These are phyloP conservation scores for Hondaea fermentalgiana DNA, from an alignment of 108 stramenopile genomes.

Conservation along the genomic window DNA sequence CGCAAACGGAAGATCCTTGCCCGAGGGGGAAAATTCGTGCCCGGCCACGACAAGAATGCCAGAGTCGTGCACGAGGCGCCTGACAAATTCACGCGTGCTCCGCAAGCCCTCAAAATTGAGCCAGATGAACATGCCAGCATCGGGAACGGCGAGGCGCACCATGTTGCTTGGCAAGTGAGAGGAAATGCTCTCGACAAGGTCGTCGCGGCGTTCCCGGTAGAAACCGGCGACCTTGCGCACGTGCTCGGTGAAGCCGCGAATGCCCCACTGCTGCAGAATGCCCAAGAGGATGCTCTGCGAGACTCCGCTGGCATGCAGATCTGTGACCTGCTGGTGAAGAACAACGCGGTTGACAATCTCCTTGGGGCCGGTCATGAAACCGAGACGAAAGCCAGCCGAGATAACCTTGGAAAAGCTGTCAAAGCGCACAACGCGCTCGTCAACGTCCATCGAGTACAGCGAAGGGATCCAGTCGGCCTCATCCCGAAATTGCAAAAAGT, in stretches of 20 bases:
- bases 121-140: conserved; percentile 58
- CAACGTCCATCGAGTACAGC: conserved; percentile 34
- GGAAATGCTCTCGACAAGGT: conserved; percentile 19
- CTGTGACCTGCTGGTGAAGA: conserved; percentile 40
- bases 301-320: conserved; percentile 41
- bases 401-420: conserved; percentile 53
- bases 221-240: conserved; percentile 3
- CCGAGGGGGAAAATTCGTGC: background rate
- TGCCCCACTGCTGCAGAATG: conserved; percentile 38
- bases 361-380: conserved; percentile 46
- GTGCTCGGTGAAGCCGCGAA: background rate
- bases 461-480: background rate
- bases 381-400: conserved; percentile 53
- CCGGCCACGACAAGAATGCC: background rate
- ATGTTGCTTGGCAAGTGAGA: conserved; percentile 17
- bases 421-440: conserved; percentile 54
- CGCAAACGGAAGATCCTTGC: background rate
- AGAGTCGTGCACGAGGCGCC: background rate
- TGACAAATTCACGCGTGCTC: conserved; percentile 18
- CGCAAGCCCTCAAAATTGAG: conserved; percentile 12
- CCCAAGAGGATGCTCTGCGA: conserved; percentile 44
- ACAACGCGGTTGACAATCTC: conserved; percentile 34
- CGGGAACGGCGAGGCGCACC: background rate
- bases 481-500: conserved; percentile 32
- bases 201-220: conserved; percentile 32